Percentiles rank a stretch among this genome's conserved stretches.
These are phyloP conservation scores for Tanacetum coccineum DNA, from an alignment of 129 eudicot genomes.

Conservation along the genomic window DNA sequence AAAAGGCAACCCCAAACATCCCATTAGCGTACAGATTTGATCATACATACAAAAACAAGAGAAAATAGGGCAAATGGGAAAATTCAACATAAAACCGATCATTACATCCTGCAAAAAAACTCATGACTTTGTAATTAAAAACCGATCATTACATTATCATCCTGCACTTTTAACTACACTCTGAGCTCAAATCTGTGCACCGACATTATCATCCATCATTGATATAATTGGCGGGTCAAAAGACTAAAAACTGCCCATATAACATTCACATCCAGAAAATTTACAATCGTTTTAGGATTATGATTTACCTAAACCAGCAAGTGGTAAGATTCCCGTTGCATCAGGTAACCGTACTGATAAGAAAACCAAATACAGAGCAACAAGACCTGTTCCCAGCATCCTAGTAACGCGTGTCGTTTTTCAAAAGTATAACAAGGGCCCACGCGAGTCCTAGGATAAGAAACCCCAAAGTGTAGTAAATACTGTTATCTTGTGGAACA, in stretches of 20 bases:
- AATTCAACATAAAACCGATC: neutral
- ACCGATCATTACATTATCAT: neutral
- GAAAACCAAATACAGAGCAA: conserved; percentile 59
- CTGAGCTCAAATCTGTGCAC: conserved; percentile 19
- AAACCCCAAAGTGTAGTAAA: conserved; percentile 75
- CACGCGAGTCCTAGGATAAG: conserved; percentile 58
- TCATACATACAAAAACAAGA: neutral
- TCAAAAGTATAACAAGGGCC: conserved; percentile 65
- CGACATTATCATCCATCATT: too few species aligned
- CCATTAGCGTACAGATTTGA: too few species aligned
- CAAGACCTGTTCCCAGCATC: conserved; percentile 78
- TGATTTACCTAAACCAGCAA: conserved; percentile 39
- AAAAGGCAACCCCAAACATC: too few species aligned
- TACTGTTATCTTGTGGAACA: conserved; percentile 66
- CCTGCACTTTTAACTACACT: conserved; percentile 1
- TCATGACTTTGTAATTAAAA: conserved; percentile 3
- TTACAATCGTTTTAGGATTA: conserved; percentile 3
- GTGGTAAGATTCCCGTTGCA: conserved; percentile 55
- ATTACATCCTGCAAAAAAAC: conserved; percentile 1
- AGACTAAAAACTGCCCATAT: conserved; percentile 5
- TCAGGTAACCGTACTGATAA: conserved; percentile 47
- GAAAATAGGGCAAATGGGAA: neutral
- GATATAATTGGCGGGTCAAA: neutral
- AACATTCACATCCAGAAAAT: neutral
- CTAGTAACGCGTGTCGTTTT: conserved; percentile 72